phyloP scores from a whole-genome alignment of 2,329 filamentous ascomycete species.

The Epichloe elymi region DNA sequence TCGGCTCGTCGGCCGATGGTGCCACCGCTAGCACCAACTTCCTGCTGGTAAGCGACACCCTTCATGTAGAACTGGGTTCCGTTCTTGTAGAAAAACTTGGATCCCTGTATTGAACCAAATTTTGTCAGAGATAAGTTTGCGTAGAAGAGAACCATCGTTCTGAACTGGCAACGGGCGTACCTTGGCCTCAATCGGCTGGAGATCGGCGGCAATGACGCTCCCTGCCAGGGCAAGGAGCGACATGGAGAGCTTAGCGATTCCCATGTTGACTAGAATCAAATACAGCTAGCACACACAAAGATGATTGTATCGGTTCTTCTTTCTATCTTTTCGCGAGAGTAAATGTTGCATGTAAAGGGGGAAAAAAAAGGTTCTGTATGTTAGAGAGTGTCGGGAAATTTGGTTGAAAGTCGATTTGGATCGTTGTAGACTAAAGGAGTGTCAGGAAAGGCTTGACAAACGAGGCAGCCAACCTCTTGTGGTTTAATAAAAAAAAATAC shows the following conservation, averaged over 20 bases:
- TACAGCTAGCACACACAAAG: neutral
- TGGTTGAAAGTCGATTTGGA: neutral
- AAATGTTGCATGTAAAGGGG: neutral
- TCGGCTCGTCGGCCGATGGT: conserved; percentile 22
- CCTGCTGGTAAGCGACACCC: conserved; percentile 91
- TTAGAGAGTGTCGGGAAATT: conserved; percentile 3
- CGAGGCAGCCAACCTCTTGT: conserved; percentile 5
- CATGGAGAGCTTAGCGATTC: conserved; percentile 18
- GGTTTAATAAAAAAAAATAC: neutral
- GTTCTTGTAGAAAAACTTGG: conserved; percentile 82
- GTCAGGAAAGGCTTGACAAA: conserved; percentile 6
- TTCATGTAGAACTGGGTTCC: conserved; percentile 62
- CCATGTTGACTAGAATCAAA: conserved; percentile 16
- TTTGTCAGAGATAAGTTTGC: neutral
- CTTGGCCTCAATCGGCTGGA: conserved; percentile 57
- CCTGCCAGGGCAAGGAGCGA: conserved; percentile 28
- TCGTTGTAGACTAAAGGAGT: conserved; percentile 3
- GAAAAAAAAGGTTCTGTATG: neutral
- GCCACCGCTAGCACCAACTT: conserved; percentile 43
- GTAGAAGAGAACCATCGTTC: neutral
- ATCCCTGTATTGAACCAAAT: conserved; percentile 35
- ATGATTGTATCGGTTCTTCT: neutral
- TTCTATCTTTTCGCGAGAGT: neutral
- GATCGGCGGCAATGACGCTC: conserved; percentile 27
- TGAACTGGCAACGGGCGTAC: conserved; percentile 23